Percentiles rank a stretch among this genome's conserved stretches.
phyloP scores from a whole-genome alignment of 345 rosid species.

The Gossypium longicalyx region DNA sequence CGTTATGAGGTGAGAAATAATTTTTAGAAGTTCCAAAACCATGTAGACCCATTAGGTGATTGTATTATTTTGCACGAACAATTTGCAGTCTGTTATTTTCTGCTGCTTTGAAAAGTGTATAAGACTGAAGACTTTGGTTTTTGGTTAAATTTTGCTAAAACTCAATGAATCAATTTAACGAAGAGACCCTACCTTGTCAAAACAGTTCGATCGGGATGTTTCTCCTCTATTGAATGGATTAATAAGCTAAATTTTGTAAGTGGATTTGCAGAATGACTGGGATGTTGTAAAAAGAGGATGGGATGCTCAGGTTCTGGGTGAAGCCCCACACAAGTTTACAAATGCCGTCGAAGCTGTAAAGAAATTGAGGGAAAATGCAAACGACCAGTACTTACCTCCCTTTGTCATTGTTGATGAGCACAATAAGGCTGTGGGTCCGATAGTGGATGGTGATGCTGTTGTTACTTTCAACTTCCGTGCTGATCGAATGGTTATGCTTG shows the following conservation, averaged over 20 bases:
- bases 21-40: background rate
- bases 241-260: background rate
- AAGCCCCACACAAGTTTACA: conserved; percentile 84
- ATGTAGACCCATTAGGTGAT: background rate
- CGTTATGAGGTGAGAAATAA: conserved; percentile 66
- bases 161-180: too few relatives aligned
- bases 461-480: conserved; percentile 93
- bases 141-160: too few relatives aligned
- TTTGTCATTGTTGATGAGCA: conserved; percentile 80
- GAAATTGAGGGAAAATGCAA: conserved; percentile 70
- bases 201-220: background rate
- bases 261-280: conserved; percentile 78
- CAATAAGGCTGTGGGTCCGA: conserved; percentile 79
- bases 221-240: background rate
- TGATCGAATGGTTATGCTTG: conserved; percentile 93
- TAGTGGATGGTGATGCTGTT: conserved; percentile 91
- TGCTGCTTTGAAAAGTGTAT: background rate
- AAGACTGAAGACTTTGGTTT: background rate
- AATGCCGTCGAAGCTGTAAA: conserved; percentile 81
- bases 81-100: background rate
- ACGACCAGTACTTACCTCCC: conserved; percentile 85
- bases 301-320: conserved; percentile 99
- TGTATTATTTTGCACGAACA: background rate
- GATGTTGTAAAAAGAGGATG: conserved; percentile 87
- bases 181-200: background rate